Conservation (phyloP, 306 rosid species). For the Alnus glutinosa region DNA sequence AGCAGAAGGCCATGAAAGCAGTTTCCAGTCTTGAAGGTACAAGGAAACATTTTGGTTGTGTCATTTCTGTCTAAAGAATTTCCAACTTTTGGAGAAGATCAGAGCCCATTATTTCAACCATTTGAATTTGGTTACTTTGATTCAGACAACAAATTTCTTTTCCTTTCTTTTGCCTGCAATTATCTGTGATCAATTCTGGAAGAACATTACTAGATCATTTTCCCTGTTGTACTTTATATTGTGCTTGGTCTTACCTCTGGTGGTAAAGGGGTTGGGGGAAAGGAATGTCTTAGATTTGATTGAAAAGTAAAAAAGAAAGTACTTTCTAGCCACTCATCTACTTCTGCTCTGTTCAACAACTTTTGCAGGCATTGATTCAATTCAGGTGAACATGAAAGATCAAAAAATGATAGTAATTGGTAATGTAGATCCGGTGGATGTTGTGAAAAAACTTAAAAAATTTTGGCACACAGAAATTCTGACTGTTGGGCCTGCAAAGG, state of each 20-base stretch:
- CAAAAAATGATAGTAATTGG: constrained; percentile 73
- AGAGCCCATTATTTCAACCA: background rate
- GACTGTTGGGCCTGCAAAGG: constrained; percentile 83
- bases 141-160: background rate
- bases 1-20: constrained; percentile 72
- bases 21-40: constrained; percentile 64
- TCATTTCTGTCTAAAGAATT: background rate
- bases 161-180: background rate
- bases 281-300: background rate
- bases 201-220: too few relatives aligned
- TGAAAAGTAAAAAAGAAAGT: background rate
- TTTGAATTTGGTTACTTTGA: background rate
- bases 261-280: background rate
- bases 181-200: background rate
- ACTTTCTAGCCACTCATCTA: background rate
- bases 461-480: constrained; percentile 63
- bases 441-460: constrained; percentile 63
- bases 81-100: background rate
- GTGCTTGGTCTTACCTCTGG: too few relatives aligned
- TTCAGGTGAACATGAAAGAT: constrained; percentile 88
- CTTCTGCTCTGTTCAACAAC: background rate
- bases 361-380: constrained; percentile 73
- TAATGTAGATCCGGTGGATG: constrained; percentile 55
- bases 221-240: too few relatives aligned
- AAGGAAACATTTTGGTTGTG: background rate